Base-by-base conservation (phyloP, 2,329 filamentous ascomycete species). In the Ophiobolus disseminans region DNA sequence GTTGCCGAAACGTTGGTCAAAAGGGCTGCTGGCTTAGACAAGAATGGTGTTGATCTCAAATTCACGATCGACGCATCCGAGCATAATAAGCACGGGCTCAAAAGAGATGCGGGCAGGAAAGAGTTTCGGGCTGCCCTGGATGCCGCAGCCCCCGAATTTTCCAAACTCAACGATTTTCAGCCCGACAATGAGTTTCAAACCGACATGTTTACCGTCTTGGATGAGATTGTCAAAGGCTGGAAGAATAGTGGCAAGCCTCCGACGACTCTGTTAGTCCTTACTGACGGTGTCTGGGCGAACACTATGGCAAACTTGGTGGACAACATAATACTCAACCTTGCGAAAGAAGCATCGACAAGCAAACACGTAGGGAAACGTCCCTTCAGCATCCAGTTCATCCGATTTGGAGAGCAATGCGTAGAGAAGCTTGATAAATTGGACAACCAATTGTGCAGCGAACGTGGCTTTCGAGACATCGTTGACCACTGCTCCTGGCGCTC, bases 301-400 rank as follows among this genome's bases (percentile, higher is more conserved):
- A 39, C 35, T 6, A 30, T 32, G 19, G 3, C 10, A 5, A 19
- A 37, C 13, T 37, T 14, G 9, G 16, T 54, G n/a, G 22, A 52
- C 13, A 22, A 44, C 4, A 36, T 41, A 6, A 48, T 59, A n/a
- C 11, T 45, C 11, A 32, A 43, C 5, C 45, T 59, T 25, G 44
- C 38, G 2, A 32, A 17, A 26, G 21, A 49, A 37, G 40, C 20
- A 48, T 17, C 25, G 23, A 40, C 6, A 20, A 8, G 16, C 13
- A 10, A 21, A 8, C 10, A 17, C 10, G 21, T 17, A 5, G 42
- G 45, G 7, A 37, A 43, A 0, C 53, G 60, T 0, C 46, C 46
- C 26, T 57, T 60, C 21, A 56, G 41, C 22, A 53, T 62, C 6
- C 44, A 49, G n/a, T 60, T 62, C 35, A 46, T 62, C 3, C 44